Conservation (phyloP, 345 rosid genomes). For the Kandelia obovata region DNA sequence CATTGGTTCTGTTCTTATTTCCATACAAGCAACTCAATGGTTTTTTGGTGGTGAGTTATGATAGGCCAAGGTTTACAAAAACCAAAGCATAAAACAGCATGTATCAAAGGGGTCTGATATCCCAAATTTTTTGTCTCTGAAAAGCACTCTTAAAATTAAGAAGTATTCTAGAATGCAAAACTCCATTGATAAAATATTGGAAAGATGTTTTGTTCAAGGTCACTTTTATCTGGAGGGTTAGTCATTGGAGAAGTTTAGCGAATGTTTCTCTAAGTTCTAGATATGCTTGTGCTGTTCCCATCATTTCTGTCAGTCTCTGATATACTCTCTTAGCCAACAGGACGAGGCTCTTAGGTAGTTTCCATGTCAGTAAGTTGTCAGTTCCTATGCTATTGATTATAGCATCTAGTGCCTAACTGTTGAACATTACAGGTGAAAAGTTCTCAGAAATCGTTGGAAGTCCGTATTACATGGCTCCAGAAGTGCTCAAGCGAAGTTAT, state of each 20-base stretch:
- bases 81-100: too few relatives aligned
- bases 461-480: slow-evolving; percentile 99
- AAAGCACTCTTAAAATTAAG: too few relatives aligned
- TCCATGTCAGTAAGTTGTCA: neutral
- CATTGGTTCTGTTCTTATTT: too few relatives aligned
- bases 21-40: too few relatives aligned
- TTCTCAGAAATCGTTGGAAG: slow-evolving; percentile 99
- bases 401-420: slow-evolving; percentile 15
- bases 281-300: neutral
- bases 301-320: neutral
- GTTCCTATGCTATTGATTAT: neutral
- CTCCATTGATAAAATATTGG: too few relatives aligned
- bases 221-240: neutral
- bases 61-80: too few relatives aligned
- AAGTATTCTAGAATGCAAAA: too few relatives aligned
- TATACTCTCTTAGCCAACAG: neutral
- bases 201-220: neutral
- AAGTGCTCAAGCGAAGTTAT: slow-evolving; percentile 92
- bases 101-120: too few relatives aligned
- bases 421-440: slow-evolving; percentile 59
- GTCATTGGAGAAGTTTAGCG: neutral
- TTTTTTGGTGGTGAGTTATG: too few relatives aligned
- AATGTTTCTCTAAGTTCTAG: neutral
- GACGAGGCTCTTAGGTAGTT: neutral
- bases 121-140: too few relatives aligned